Percentiles rank a stretch among this genome's conserved stretches.
Evolutionary conservation across 176 grass and related monocot genomes (phyloP).

Genomic region (Lolium multiflorum): DNA sequence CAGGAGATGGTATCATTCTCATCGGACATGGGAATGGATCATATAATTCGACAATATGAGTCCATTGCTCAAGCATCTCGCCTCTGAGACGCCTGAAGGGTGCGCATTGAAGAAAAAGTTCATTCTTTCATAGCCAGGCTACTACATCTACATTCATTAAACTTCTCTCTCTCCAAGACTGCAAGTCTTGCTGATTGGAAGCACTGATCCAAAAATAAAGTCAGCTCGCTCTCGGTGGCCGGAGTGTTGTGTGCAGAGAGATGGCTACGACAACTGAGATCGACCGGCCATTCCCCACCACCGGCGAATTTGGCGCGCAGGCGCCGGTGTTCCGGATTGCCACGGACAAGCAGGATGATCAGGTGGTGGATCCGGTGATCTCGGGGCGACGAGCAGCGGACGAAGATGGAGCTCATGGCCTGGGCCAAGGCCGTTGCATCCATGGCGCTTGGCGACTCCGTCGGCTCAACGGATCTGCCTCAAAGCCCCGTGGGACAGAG

Average conservation of each 20-base stretch:
- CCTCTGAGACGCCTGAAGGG: no score
- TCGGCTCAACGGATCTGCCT: neutral
- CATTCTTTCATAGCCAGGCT: no score
- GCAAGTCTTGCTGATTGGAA: neutral
- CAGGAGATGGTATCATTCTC: no score
- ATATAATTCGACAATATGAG: no score
- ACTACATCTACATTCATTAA: no score
- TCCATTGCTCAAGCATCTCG: no score
- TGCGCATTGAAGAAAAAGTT: no score
- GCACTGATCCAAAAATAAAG: neutral
- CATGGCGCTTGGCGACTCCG: constrained; percentile 19
- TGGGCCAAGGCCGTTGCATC: constrained; percentile 63
- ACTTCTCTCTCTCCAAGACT: neutral
- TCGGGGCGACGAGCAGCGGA: no score
- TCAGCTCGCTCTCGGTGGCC: neutral
- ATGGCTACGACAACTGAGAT: neutral
- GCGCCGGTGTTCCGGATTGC: neutral
- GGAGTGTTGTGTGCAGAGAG: no score
- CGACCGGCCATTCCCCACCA: neutral
- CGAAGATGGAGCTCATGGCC: constrained; percentile 42
- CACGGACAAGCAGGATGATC: neutral
- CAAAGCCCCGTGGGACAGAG: neutral
- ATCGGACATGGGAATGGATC: no score
- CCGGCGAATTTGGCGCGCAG: no score
- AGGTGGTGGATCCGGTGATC: neutral